phyloP scores from a whole-genome alignment of 1,284 basidiomycete species.

The Malassezia japonica region DNA sequence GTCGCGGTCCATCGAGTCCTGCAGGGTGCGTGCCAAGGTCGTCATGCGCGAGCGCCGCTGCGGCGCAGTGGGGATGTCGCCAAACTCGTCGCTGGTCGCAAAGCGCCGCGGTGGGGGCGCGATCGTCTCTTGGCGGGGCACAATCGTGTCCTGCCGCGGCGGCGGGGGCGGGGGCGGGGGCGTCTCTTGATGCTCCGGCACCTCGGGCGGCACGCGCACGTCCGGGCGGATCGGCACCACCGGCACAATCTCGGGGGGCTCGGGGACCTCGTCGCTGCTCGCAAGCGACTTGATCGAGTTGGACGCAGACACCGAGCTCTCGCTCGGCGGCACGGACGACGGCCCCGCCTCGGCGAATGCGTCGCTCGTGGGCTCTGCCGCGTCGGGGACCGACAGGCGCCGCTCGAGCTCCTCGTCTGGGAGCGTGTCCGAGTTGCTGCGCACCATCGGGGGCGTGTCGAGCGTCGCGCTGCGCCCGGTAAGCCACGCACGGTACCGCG shows the following conservation, averaged over 20 bases:
- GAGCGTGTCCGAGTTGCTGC: neutral
- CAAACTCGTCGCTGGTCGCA: neutral
- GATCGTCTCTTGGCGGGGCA: neutral
- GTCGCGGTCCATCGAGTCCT: conserved; percentile 30
- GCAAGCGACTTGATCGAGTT: no score
- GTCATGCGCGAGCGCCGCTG: neutral
- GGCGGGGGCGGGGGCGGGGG: no score
- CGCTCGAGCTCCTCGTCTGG: neutral
- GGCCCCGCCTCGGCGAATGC: no score
- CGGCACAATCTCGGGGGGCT: no score
- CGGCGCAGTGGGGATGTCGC: neutral
- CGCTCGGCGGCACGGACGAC: no score
- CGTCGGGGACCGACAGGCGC: neutral
- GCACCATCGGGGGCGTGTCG: neutral
- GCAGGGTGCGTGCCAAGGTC: neutral
- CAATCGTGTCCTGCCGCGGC: no score
- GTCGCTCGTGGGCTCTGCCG: neutral
- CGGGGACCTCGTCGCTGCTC: no score
- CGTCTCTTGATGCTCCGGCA: no score
- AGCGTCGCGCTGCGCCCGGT: neutral
- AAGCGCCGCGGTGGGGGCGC: neutral
- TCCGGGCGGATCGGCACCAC: no score
- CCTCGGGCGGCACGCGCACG: no score
- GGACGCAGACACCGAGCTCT: no score
- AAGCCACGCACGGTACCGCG: conserved; percentile 10